Percentiles rank a stretch among this genome's conserved stretches.
Evolutionary conservation across 2,329 filamentous ascomycete genomes (phyloP).

Genomic region (Apiospora rasikravindrae): DNA sequence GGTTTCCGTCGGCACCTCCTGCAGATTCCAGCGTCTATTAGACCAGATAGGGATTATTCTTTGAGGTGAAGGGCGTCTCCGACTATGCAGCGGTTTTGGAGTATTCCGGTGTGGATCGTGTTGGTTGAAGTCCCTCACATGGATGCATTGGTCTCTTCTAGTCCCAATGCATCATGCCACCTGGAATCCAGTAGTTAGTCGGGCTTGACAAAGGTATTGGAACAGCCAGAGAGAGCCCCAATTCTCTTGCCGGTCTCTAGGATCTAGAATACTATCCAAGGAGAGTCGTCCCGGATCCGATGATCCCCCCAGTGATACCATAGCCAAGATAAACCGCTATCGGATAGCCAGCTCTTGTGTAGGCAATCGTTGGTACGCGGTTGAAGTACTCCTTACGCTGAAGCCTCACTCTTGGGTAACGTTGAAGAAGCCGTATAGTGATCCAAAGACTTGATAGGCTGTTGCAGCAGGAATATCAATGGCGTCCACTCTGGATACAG

Average conservation of each 20-base stretch:
- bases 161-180: background rate
- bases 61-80: too few species aligned
- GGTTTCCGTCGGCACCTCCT: background rate
- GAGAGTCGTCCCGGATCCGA: background rate
- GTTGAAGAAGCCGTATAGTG: background rate
- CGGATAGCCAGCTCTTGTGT: background rate
- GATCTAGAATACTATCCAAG: background rate
- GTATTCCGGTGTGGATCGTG: too few species aligned
- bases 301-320: background rate
- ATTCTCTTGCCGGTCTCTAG: background rate
- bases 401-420: background rate
- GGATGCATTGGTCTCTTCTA: background rate
- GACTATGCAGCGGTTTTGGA: too few species aligned
- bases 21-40: too few species aligned
- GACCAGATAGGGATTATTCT: too few species aligned
- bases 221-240: too few species aligned
- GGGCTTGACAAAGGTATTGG: too few species aligned
- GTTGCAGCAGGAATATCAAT: background rate
- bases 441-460: background rate
- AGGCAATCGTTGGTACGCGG: background rate
- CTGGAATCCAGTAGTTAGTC: background rate
- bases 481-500: background rate
- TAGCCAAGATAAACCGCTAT: background rate
- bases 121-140: too few species aligned
- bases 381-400: background rate